These are phyloP conservation scores for Fusarium protoensiforme DNA, from an alignment of 2,329 filamentous ascomycete genomes.

Conservation along the genomic window DNA sequence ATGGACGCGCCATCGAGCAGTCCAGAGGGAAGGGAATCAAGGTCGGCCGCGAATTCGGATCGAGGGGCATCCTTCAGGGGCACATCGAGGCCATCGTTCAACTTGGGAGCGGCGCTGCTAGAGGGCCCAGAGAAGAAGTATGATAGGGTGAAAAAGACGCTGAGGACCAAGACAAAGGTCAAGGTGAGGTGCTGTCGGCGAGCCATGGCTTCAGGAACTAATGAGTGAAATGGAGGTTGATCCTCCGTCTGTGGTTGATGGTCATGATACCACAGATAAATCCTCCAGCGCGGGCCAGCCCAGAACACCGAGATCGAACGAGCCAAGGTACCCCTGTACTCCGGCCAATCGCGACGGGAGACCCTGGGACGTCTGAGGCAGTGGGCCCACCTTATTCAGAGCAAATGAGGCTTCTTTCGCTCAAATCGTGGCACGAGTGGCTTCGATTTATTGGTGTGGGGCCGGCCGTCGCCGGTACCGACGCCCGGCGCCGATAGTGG, in stretches of 20 bases:
- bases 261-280: conserved; percentile 37
- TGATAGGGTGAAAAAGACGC: conserved; percentile 67
- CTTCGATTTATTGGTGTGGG: conserved; percentile 23
- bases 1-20: conserved; percentile 76
- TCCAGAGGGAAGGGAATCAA: conserved; percentile 56
- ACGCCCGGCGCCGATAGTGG: conserved; percentile 18
- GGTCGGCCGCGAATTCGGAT: conserved; percentile 50
- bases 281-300: conserved; percentile 15
- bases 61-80: conserved; percentile 41
- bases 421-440: conserved; percentile 29
- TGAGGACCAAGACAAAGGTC: conserved; percentile 64
- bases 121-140: conserved; percentile 66
- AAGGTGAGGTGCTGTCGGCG: conserved; percentile 64
- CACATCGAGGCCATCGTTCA: conserved; percentile 36
- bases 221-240: conserved; percentile 37
- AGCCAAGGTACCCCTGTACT: conserved; percentile 20
- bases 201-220: conserved; percentile 54
- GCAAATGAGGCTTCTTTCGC: conserved; percentile 10
- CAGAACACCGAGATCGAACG: conserved; percentile 35
- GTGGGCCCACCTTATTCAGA: conserved; percentile 10
- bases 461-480: conserved; percentile 35
- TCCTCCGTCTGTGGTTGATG: conserved; percentile 35
- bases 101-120: conserved; percentile 26
- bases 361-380: conserved; percentile 28
- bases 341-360: conserved; percentile 29